Evolutionary conservation across 2,329 filamentous ascomycete species (phyloP).

Genomic region (Rhynchosporium agropyri): DNA sequence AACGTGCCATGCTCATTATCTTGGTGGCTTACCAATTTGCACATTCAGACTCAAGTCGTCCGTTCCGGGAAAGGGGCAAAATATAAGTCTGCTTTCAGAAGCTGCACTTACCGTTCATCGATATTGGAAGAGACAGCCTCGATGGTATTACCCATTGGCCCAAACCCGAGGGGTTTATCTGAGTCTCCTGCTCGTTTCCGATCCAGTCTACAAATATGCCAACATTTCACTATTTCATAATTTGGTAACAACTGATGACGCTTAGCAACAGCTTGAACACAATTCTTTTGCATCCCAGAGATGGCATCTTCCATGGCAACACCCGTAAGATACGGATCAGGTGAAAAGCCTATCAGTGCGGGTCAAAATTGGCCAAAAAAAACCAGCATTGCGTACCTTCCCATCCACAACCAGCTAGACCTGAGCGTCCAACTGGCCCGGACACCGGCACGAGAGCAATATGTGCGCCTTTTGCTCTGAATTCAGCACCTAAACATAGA

Average conservation of each 20-base stretch:
- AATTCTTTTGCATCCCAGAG: slow-evolving; percentile 41
- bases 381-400: slow-evolving; percentile 19
- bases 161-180: slow-evolving; percentile 60
- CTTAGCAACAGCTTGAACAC: slow-evolving; percentile 44
- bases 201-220: slow-evolving; percentile 41
- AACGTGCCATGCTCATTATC: slow-evolving; percentile 52
- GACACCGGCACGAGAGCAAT: slow-evolving; percentile 60
- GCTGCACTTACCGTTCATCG: slow-evolving; percentile 55
- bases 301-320: slow-evolving; percentile 42
- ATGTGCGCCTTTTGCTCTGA: slow-evolving; percentile 74
- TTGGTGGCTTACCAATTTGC: slow-evolving; percentile 13
- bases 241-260: slow-evolving; percentile 11
- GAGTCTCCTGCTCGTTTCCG: slow-evolving; percentile 56
- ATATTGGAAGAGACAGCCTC: slow-evolving; percentile 72
- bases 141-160: slow-evolving; percentile 43
- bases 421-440: slow-evolving; percentile 52
- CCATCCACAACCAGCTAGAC: slow-evolving; percentile 50
- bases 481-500: slow-evolving; percentile 57
- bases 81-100: neutral
- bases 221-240: neutral
- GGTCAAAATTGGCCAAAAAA: neutral
- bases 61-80: neutral
- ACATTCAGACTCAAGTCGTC: too few relatives aligned
- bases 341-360: slow-evolving; percentile 32
- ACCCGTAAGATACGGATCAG: slow-evolving; percentile 43